A percentile compares a stretch with the other conserved stretches of the same genome.
phyloP scores from a whole-genome alignment of 2,329 filamentous ascomycete species.

The Huntiella bhutanensis region DNA sequence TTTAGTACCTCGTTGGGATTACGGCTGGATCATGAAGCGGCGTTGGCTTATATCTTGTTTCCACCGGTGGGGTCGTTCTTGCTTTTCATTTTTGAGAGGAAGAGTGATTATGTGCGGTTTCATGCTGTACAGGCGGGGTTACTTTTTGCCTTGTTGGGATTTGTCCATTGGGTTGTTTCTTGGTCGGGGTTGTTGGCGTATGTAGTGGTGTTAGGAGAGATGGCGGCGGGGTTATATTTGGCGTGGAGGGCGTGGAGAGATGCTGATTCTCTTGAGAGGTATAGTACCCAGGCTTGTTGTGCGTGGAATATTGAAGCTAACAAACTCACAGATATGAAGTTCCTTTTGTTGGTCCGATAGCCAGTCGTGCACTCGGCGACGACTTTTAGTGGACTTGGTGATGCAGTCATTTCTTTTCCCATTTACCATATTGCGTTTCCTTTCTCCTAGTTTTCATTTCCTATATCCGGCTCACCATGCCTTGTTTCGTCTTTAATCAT shows the following conservation, averaged over 20 bases:
- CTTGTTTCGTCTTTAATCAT: background rate
- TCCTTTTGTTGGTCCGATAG: slow-evolving; percentile 67
- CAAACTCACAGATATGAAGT: slow-evolving; percentile 51
- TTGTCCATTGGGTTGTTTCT: slow-evolving; percentile 69
- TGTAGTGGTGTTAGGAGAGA: slow-evolving; percentile 58
- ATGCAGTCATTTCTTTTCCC: background rate
- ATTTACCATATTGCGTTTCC: background rate
- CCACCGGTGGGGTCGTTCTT: slow-evolving; percentile 76
- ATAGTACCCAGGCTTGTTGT: slow-evolving; percentile 17
- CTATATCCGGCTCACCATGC: background rate
- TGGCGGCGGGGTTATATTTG: slow-evolving; percentile 58
- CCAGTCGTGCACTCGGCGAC: slow-evolving; percentile 78
- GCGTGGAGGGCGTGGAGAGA: slow-evolving; percentile 68
- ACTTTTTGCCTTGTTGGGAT: slow-evolving; percentile 54
- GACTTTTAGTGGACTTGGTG: slow-evolving; percentile 26
- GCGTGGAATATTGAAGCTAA: slow-evolving; percentile 3
- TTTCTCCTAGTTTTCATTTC: background rate
- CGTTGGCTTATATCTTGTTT: slow-evolving; percentile 66
- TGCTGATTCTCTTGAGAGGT: slow-evolving; percentile 48
- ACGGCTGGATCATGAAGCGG: slow-evolving; percentile 75
- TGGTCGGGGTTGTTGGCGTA: slow-evolving; percentile 75
- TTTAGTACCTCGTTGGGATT: slow-evolving; percentile 84
- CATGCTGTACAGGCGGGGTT: slow-evolving; percentile 91
- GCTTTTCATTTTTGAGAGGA: slow-evolving; percentile 70
- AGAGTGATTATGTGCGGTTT: slow-evolving; percentile 94